Base-by-base conservation (phyloP, 2,329 filamentous ascomycete species). In the Ophiostoma sp. region DNA sequence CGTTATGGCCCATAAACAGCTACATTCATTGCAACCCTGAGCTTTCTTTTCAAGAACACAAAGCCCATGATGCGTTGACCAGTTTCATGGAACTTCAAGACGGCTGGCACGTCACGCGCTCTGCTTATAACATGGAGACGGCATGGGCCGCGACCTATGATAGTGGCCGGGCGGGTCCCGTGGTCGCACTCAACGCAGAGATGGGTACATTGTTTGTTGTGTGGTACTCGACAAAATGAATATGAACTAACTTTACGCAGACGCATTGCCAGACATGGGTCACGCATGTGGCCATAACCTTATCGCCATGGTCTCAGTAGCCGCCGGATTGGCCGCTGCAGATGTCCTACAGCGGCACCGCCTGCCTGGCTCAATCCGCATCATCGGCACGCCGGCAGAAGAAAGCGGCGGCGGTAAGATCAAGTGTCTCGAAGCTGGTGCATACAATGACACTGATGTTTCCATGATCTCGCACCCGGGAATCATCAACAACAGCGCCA, bases 221-320 rank as follows among this genome's bases (percentile, higher is more conserved):
- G 14, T 12, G 42, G 42, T 45, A 45, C 42, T 8, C 42, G 42
- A 45, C 14, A 45, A 45, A 12, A 45, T 8, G 7, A 45, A 45
- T 45, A 9, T 16, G 11, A 47, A 47, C 45, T 11, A 16, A 47
- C 9, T 47, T 16, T 36, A 16, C 14, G 16, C 18, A 62, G 52
- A 67, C 27, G 66, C 66, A 44, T 42, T 67, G 6, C 66, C 66
- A 11, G 8, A 27, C 5, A 11, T 67, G 5, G 55, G 66, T 8
- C 66, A 67, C 38, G 66, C 66, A 1, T 67, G 66, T 5, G 66
- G 66, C 12, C 66, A 67, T 58, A 67, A 67, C 9, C 40, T 67
- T 18, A 63, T 67, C 12, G 66, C 66, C 55, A 44, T 63, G 14
- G 66, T 63, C 18, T 67, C 66, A 0, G 55, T 63, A 1, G 66